Base-by-base conservation (phyloP, 768 basidiomycete genomes). In the Auricularia sp. region DNA sequence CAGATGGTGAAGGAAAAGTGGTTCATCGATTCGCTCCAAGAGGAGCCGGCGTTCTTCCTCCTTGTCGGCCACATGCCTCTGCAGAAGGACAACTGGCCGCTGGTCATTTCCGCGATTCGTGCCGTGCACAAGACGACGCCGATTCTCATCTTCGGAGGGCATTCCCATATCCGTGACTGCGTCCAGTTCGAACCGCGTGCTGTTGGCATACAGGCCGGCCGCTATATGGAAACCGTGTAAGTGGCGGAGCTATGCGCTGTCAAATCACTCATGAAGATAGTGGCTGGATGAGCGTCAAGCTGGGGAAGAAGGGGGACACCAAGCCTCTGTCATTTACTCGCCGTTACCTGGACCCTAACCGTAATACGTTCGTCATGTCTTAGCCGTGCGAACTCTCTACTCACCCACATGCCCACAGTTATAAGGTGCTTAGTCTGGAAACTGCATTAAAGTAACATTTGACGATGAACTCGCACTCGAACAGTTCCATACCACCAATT, bases 161-260 rank as follows among this genome's bases (percentile, higher is more conserved):
- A 93, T 68, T 80, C 82, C 0, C 89, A 93, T 73, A 87, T 92
- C 65, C 85, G 92, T 54, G 89, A 93, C 71, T 94, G 92, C 74
- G 69, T 84, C 81, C 75, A 74, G 81, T 81, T 85, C 24, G 92
- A 94, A 73, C 82, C 81, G 3, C 81, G 87, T n/a, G 86, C 87
- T 0, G 91, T 94, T 79, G 79, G 87, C 1, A 72, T 94, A 66
- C 90, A 92, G 70, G 88, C 90, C 68, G 90, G 94, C n/a, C 80
- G 92, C 24, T 96, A 95, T 72, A 90, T 96, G 87, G 94, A 97
- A 76, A 97, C 94, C 11, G 78, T 95, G 91, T 88, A 34, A 69
- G 75, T 69, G 11, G 44, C 11, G 11, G 18, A 45, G 44, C 18
- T 45, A 18, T 18, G 10, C 18, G 10, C 14, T 21, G 47, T 11